Base-by-base conservation (phyloP, 345 rosid genomes). In the Turnera subulata region DNA sequence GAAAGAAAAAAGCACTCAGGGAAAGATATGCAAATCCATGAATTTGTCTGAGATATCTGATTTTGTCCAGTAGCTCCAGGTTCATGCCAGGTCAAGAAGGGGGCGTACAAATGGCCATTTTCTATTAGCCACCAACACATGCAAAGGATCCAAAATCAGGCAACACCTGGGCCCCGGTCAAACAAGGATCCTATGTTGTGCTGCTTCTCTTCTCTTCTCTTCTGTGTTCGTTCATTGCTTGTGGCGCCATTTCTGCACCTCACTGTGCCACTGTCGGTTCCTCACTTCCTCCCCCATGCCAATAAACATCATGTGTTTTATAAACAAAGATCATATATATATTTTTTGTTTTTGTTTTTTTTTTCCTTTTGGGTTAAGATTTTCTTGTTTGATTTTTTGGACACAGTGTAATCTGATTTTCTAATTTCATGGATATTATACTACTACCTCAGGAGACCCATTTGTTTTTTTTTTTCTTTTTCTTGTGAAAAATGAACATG, bases 101-200 rank as follows among this genome's bases (percentile, higher is more conserved):
- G n/a, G 20, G 26, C 15, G 32, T 21, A 43, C 69, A 26, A 18
- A 42, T 54, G 23, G 45, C 58, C 55, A 24, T 53, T n/a, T 45
- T 19, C 18, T 40, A 55, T 53, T 21, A 13, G 35, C 39, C 29
- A 35, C 11, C 17, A 7, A 12, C 61, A 55, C 56, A 47, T 64
- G 64, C 35, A 43, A n/a, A 16, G 21, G 29, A 42, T 61, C 45
- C 11, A 14, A 24, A 10, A 38, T 29, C 39, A 56, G 16, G 26
- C 45, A 42, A 53, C 43, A 4, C 14, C 44, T 59, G 60, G 65
- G 58, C 55, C 39, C 76, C 49, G 16, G 16, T 39, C 35, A 32
- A 12, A 4, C 23, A 47, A 42, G 62, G 48, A 53, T 70, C 73
- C 61, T 18, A 67, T 44, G 75, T 29, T 20, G 46, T 23, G 1